Evolutionary conservation across 192 early-diverging fungal species (phyloP).

Genomic region (Geranomyces michiganensis): DNA sequence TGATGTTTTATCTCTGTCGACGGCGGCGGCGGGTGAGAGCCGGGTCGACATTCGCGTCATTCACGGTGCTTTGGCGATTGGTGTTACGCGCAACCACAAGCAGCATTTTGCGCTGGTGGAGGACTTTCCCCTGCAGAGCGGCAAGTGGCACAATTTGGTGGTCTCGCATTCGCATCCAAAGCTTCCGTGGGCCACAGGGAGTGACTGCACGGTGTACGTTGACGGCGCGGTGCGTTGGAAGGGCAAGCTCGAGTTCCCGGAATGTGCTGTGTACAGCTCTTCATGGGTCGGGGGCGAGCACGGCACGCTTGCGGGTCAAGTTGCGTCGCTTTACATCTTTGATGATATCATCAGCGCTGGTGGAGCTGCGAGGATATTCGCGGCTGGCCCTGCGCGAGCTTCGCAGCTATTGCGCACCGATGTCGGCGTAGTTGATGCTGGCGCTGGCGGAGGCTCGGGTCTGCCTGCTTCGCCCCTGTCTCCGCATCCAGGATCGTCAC

Average conservation of each 20-base stretch:
- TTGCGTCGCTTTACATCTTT: slow-evolving; percentile 42
- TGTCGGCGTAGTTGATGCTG: not conserved
- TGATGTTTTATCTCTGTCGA: slow-evolving; percentile 6
- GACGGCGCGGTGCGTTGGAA: slow-evolving; percentile 31
- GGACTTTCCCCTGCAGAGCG: not conserved
- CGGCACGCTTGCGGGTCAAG: slow-evolving; percentile 39
- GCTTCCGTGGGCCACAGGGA: slow-evolving; percentile 32
- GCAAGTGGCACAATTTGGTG: slow-evolving; percentile 45
- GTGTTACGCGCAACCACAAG: not conserved
- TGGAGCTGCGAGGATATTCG: slow-evolving; percentile 28
- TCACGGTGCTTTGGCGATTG: slow-evolving; percentile 9
- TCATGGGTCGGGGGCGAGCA: slow-evolving; percentile 28
- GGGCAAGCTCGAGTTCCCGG: slow-evolving; percentile 46
- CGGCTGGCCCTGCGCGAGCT: slow-evolving; percentile 32
- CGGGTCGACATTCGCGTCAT: slow-evolving; percentile 32
- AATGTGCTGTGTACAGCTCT: slow-evolving; percentile 18
- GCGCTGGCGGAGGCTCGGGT: not conserved
- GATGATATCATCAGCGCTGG: slow-evolving; percentile 32
- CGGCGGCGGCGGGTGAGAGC: slow-evolving; percentile 18
- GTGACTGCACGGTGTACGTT: slow-evolving; percentile 36
- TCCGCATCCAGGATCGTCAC: slow-evolving; percentile 41
- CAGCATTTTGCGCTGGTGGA: not conserved
- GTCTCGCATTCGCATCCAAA: slow-evolving; percentile 42
- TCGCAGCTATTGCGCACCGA: slow-evolving; percentile 27
- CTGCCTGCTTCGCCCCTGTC: not conserved